A percentile compares a stretch with the other conserved stretches of the same genome.
These are phyloP conservation scores for Nemania serpens DNA, from an alignment of 2,329 filamentous ascomycete genomes.

Conservation along the genomic window DNA sequence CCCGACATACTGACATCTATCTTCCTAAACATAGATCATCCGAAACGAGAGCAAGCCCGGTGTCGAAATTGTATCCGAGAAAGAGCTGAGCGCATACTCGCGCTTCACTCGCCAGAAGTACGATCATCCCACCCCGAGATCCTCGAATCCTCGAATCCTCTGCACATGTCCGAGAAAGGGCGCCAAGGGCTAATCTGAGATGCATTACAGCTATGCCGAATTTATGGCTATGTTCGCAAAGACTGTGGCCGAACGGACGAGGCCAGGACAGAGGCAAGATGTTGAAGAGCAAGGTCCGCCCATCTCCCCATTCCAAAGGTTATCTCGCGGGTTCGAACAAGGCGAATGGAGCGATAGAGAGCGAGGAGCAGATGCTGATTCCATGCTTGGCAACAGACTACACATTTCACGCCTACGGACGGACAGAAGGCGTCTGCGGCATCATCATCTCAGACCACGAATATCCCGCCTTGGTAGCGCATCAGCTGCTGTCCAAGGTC, in stretches of 20 bases:
- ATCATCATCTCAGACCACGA: conserved; percentile 78
- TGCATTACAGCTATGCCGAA: conserved; percentile 51
- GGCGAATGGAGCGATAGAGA: conserved; percentile 2
- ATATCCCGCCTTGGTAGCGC: conserved; percentile 79
- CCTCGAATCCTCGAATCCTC: not conserved
- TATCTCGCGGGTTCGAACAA: conserved; percentile 1
- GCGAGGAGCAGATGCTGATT: conserved; percentile 18
- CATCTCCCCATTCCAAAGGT: conserved; percentile 6
- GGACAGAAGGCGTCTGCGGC: conserved; percentile 74
- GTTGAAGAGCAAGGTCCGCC: conserved; percentile 76
- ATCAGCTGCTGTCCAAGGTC: conserved; percentile 84
- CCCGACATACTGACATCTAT: conserved; percentile 27
- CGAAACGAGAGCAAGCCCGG: conserved; percentile 79
- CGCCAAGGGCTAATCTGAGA: conserved; percentile 24
- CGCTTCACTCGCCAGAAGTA: conserved; percentile 78
- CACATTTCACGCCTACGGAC: conserved; percentile 78
- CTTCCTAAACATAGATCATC: conserved; percentile 63
- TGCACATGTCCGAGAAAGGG: not conserved
- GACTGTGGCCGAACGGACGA: conserved; percentile 84
- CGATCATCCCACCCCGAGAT: conserved; percentile 16
- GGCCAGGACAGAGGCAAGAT: conserved; percentile 80
- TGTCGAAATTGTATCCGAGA: conserved; percentile 75
- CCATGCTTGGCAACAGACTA: conserved; percentile 54
- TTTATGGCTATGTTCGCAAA: conserved; percentile 87
- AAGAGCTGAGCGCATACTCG: conserved; percentile 77